These are phyloP conservation scores for Aspergillus sp. DNA, from an alignment of 2,329 filamentous ascomycete genomes.

Conservation along the genomic window DNA sequence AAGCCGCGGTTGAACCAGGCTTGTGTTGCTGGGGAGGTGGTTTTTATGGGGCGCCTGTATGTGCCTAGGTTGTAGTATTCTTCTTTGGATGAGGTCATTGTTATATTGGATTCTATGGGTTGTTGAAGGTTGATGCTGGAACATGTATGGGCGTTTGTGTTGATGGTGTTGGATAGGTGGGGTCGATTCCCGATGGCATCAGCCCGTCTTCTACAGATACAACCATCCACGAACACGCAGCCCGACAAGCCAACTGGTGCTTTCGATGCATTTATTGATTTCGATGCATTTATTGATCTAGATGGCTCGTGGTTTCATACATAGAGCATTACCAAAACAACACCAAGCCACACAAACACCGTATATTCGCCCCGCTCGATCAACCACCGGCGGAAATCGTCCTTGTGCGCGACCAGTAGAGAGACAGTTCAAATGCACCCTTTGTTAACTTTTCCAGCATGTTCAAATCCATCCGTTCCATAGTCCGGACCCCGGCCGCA, in stretches of 20 bases:
- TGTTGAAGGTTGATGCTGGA: background rate
- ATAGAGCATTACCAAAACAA: background rate
- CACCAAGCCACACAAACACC: background rate
- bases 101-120: background rate
- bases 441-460: slow-evolving; percentile 8
- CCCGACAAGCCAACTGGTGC: background rate
- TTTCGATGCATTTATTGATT: slow-evolving; percentile 14
- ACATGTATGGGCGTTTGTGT: background rate
- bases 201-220: background rate
- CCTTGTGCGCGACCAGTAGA: background rate
- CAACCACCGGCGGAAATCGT: background rate
- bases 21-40: slow-evolving; percentile 33
- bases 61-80: slow-evolving; percentile 37
- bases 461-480: slow-evolving; percentile 5
- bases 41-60: slow-evolving; percentile 40
- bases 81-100: background rate
- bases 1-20: slow-evolving; percentile 42
- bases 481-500: slow-evolving; percentile 5
- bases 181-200: slow-evolving; percentile 1
- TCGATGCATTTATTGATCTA: slow-evolving; percentile 14
- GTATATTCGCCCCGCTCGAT: background rate
- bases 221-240: background rate
- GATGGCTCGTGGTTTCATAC: background rate
- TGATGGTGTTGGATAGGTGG: background rate
- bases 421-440: slow-evolving; percentile 1